Base-by-base conservation (phyloP, 208 protist species). In the Wallacemonas rigidus region DNA sequence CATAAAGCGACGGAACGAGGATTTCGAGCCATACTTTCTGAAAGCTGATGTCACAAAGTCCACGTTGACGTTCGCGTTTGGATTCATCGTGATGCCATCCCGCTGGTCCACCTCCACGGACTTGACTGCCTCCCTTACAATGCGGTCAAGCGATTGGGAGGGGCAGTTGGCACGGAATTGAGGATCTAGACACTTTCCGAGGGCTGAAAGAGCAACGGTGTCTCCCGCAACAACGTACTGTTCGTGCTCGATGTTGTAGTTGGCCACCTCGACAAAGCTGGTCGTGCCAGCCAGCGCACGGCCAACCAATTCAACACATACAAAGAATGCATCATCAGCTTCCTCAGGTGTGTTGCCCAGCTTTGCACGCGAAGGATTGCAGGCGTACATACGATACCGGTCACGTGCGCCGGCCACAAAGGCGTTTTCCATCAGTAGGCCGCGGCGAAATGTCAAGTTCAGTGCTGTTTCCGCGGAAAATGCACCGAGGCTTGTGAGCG, bases 141-240 rank as follows among this genome's bases (percentile, higher is more conserved):
- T 70, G 54, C 72, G 51, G 65, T 85, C 71, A n/a, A 86, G 55
- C 35, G 81, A 60, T 14, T 72, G 41, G 1, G 48, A 56, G 0
- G 70, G 58, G 57, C 82, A 87, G 55, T 87, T 91, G 8, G 88
- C 87, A 15, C 92, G 81, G 75, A 92, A 97, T 43, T 95, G 92
- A 12, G 92, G 90, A 72, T 97, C 92, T 1, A 97, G 76, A 70
- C 88, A 94, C 58, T 94, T 95, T 36, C 92, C 92, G 15, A 97
- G 74, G 14, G 87, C 89, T 2, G 88, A 76, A 26, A 97, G 45
- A 0, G 69, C 92, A 11, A 93, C 84, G 1, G 65, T 41, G 69
- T 97, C 92, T 12, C 92, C 92, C 7, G 87, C 87, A 5, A 95
- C 90, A 6, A 97, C 83, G 71, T 93, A 93, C 71, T 97, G 92